These are phyloP conservation scores for Antitrichia curtipendula DNA, from an alignment of 225 moss, liverwort and hornwort species.

Conservation along the genomic window DNA sequence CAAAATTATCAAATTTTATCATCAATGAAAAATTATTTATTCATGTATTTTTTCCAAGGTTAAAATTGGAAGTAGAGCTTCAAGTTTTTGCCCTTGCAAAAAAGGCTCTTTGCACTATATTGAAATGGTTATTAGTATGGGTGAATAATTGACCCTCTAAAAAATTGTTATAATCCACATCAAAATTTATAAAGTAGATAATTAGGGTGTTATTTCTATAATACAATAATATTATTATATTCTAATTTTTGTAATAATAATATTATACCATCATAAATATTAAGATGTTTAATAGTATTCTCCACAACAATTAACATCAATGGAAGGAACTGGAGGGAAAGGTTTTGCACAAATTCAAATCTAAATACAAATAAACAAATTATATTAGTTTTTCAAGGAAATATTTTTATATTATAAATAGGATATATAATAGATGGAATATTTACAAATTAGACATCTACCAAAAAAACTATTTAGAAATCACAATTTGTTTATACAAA, in stretches of 20 bases:
- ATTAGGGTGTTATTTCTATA: too few relatives aligned
- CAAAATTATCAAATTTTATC: background rate
- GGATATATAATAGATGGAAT: background rate
- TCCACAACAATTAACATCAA: background rate
- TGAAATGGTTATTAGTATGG: too few relatives aligned
- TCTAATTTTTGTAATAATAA: background rate
- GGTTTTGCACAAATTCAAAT: background rate
- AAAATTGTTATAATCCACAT: background rate
- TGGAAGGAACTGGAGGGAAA: background rate
- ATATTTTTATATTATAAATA: background rate
- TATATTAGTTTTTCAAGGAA: background rate
- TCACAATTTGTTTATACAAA: background rate
- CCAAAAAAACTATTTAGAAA: background rate
- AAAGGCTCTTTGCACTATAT: rapidly evolving
- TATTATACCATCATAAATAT: background rate
- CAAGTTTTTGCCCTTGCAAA: rapidly evolving
- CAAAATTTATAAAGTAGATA: background rate
- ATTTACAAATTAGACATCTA: background rate
- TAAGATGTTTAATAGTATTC: background rate
- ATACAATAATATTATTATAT: background rate
- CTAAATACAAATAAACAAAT: background rate
- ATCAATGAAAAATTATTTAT: background rate
- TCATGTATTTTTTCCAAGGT: background rate
- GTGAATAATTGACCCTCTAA: rapidly evolving
- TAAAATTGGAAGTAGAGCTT: background rate